Evolutionary conservation across 208 protist genomes (phyloP), one percentile per base, ranked within the genome.

Genomic region (Leptomonas pyrrhocoris): DNA sequence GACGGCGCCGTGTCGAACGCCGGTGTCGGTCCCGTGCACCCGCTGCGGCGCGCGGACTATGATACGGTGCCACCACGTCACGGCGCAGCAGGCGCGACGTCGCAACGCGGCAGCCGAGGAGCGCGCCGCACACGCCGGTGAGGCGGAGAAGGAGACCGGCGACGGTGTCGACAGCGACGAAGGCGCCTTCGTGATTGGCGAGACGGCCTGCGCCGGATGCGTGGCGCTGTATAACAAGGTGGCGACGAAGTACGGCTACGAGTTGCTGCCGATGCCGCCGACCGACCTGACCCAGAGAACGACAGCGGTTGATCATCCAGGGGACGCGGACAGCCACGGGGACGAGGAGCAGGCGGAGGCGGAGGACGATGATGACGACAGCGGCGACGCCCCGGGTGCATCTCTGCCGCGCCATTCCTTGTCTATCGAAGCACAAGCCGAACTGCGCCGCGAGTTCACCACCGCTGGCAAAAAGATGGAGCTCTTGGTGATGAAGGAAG

Each of bases 181-280:
- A 2, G 43, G 21, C 15, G 59, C 71, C 25, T 85, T 81, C 54
- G 36, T 80, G 3, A 61, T 94, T 2, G 50, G 68, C 21, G 88
- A 91, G 65, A 76, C 67, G 30, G 80, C 88, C 50, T 96, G 91
- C 48, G 58, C 56, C 2, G 91, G 91, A 27, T 96, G 91, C 53
- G 85, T 96, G 36, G 78, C 68, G 13, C 55, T 94, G 36, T 93
- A 85, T 74, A 96, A 96, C 75, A 83, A 79, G 54, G 85, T 96
- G 18, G 85, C 84, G 13, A 70, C 23, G 28, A 84, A 88, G 74
- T 85, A 79, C 64, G 84, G 83, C 45, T 74, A 79, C 38, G 73
- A 79, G 34, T 50, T 80, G 50, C 51, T 92, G 30, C 61, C 76
- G 0, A 21, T 61, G 1, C 80, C 74, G 11, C 49, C 66, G 12